Base-by-base conservation (phyloP, 352 stramenopile species). In the Phytophthora foliorum region DNA sequence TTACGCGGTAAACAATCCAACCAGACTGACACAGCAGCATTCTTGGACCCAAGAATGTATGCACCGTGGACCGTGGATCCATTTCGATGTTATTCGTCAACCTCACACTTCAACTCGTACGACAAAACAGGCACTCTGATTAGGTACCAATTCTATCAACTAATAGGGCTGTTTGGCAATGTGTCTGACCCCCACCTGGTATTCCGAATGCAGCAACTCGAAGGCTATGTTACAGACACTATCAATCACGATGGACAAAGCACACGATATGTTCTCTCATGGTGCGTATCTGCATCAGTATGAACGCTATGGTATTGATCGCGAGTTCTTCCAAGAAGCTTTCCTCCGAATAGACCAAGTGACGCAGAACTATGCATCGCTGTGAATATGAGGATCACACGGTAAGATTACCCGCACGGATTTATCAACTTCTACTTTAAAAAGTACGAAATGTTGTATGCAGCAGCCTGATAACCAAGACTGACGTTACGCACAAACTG, bases 271-370 rank as follows among this genome's bases (percentile, higher is more conserved):
- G 84, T 94, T 89, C 53, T 64, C 74, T 0, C 75, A 86, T 34
- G 71, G 75, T 21, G 84, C 84, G 24, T 92, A 90, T 65, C 45
- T 90, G 19, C 84, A 93, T 27, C 80, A 91, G 67, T 94, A 92
- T 59, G 67, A 72, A 16, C 79, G 73, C 10, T 72, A 90, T 69
- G 70, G 63, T 16, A 71, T 93, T 16, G 82, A 90, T 22, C 58
- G 75, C 21, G 76, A 75, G 5, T 91, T 88, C 51, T 93, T 93
- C 54, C 77, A 90, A 64, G 68, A 81, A 44, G 61, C 75, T 29
- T 94, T 93, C 60, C 74, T 94, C 14, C 72, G 72, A 21, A 69
- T 92, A n/a, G 86, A 93, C 57, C 86, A 94, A 44, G 70, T 94
- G 38, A 80, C 88, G 9, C 74, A 78, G n/a, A 92, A 89, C 66